Percentiles rank a stretch among this genome's conserved stretches.
These are phyloP conservation scores for Calonectria naviculata DNA, from an alignment of 2,329 filamentous ascomycete species.

Conservation along the genomic window DNA sequence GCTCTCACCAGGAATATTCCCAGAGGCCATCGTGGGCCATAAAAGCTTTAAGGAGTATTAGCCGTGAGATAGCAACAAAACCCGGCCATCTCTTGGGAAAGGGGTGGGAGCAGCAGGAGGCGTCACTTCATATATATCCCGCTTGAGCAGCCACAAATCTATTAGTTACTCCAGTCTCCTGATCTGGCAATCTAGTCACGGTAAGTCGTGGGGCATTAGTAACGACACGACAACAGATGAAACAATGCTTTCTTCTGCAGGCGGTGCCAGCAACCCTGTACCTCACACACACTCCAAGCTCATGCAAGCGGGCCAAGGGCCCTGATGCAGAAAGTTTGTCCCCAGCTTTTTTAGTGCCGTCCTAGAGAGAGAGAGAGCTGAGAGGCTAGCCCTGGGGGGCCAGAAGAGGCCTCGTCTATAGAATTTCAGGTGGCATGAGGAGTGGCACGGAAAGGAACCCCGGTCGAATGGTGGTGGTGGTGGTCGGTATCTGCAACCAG, in stretches of 20 bases:
- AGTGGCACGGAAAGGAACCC: constrained; percentile 14
- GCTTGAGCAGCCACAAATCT: not conserved
- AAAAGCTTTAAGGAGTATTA: not conserved
- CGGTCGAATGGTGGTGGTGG: not conserved
- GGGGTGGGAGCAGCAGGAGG: not conserved
- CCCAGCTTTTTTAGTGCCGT: not conserved
- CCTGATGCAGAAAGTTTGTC: not conserved
- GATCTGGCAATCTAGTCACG: not conserved
- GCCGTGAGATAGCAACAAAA: not conserved
- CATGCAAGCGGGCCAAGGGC: not conserved
- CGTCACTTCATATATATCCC: constrained; percentile 6
- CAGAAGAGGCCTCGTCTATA: not conserved
- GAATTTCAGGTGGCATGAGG: constrained; percentile 2
- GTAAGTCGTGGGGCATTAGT: not conserved
- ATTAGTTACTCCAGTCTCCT: not conserved
- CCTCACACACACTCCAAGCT: not conserved
- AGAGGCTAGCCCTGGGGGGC: not conserved
- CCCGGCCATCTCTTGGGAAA: not conserved
- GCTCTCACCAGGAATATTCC: constrained; percentile 46
- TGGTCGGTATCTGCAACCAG: not conserved
- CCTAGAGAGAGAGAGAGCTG: not conserved
- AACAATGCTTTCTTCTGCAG: constrained; percentile 6
- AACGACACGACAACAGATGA: not conserved
- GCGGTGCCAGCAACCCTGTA: constrained; percentile 5
- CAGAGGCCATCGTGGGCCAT: constrained; percentile 37